phyloP scores from a whole-genome alignment of 345 rosid genomes.

The Populus deltoides region DNA sequence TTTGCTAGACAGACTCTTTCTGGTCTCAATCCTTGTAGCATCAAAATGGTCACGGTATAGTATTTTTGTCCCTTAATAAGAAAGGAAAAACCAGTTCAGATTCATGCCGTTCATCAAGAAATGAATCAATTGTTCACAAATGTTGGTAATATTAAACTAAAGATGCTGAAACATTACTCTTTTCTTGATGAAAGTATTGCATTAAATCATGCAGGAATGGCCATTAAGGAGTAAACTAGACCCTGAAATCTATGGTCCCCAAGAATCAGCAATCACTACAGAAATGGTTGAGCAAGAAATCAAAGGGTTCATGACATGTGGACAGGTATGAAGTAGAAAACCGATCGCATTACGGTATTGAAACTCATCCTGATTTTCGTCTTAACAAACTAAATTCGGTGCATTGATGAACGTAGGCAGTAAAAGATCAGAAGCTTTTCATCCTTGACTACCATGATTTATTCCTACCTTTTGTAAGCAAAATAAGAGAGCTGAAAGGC shows the following conservation, averaged over 20 bases:
- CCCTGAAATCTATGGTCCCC: constrained; percentile 55
- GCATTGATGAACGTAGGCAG: constrained; percentile 7
- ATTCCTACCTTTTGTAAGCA: constrained; percentile 58
- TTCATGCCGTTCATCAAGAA: neutral
- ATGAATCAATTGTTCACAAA: neutral
- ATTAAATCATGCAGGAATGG: constrained; percentile 58
- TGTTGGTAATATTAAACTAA: neutral
- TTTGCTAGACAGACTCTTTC: constrained; percentile 75
- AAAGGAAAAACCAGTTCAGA: neutral
- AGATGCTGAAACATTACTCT: neutral
- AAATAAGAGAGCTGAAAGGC: constrained; percentile 48
- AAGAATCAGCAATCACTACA: constrained; percentile 61
- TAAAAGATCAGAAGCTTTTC: constrained; percentile 35
- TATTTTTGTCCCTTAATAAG: neutral
- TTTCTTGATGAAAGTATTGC: neutral
- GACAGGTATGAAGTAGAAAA: constrained; percentile 39
- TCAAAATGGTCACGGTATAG: constrained; percentile 53
- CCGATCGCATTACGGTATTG: no score
- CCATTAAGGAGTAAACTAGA: constrained; percentile 75
- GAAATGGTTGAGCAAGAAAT: constrained; percentile 52
- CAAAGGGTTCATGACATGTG: constrained; percentile 51
- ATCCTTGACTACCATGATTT: constrained; percentile 59
- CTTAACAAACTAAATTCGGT: neutral
- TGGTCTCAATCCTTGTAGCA: constrained; percentile 61
- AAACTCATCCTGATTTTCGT: neutral